Base-by-base conservation (phyloP, 495 filamentous ascomycete species). In the Talaromyces proteolyticus region DNA sequence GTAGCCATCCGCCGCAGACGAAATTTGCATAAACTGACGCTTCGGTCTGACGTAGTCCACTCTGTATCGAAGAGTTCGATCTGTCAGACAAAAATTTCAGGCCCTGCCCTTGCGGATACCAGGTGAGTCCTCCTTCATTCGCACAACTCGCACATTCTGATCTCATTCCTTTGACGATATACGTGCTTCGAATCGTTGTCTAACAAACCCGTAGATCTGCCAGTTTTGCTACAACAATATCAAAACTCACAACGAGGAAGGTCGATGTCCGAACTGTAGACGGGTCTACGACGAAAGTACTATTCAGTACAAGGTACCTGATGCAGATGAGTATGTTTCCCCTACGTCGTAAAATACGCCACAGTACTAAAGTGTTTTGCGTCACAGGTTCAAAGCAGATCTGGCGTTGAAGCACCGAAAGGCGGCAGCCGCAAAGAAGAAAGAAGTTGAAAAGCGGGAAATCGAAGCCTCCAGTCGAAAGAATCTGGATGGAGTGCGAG, bases 151-250 rank as follows among this genome's bases (percentile, higher is more conserved):
- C 19, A n/a, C 21, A 43, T 24, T 36, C 40, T 23, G 44, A 6
- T 39, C 36, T 17, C 17, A 18, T 39, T 3, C 42, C 43, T 40
- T 51, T 53, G 47, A 21, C 7, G 20, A 14, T 41, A 26, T 40
- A 21, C 44, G 25, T 34, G 41, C 17, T 7, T 16, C 37, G 16
- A 3, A 23, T 20, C 5, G n/a, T 16, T n/a, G 41, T 42, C 55
- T 61, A 47, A 61, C 48, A 14, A 17, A 10, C 18, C 19, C 18
- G 47, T 23, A 98, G 92, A 89, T 99, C 60, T 99, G 94, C 66
- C 94, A 96, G 74, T 99, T 99, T 71, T 99, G 94, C 69, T 97
- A 87, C 74, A 95, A 99, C 73, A 97, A 97, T 58, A 93, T 99
- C 67, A 92, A 89, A 66, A 74, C 69, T 52, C 88, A 84, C 51